Percentiles rank a stretch among this genome's conserved stretches.
phyloP scores from a whole-genome alignment of 805 yeast genomes.

The Lipomyces yamanashiensis region DNA sequence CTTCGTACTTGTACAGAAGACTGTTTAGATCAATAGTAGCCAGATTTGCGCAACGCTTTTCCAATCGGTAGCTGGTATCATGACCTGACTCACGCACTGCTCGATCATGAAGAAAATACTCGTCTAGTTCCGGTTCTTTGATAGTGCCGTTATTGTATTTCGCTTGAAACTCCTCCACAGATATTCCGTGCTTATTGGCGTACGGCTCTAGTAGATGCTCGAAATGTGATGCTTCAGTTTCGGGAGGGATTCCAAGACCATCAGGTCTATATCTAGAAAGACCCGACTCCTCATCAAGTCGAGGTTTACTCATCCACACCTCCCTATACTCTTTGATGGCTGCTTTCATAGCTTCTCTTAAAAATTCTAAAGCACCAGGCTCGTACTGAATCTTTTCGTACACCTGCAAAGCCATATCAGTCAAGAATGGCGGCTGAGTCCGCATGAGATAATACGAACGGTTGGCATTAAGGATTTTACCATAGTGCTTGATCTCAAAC shows the following conservation, averaged over 20 bases:
- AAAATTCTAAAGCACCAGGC: slow-evolving; percentile 57
- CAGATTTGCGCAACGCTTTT: slow-evolving; percentile 84
- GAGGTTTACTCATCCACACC: slow-evolving; percentile 79
- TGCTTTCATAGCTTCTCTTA: slow-evolving; percentile 67
- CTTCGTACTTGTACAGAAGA: slow-evolving; percentile 85
- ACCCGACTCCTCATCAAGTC: slow-evolving; percentile 74
- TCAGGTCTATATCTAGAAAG: slow-evolving; percentile 88
- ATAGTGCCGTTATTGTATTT: slow-evolving; percentile 71
- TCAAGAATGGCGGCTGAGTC: slow-evolving; percentile 95
- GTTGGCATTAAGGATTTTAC: slow-evolving; percentile 92
- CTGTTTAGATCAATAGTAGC: slow-evolving; percentile 91
- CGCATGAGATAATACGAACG: slow-evolving; percentile 87
- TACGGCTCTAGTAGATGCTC: slow-evolving; percentile 70
- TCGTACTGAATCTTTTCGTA: slow-evolving; percentile 56
- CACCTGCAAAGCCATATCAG: slow-evolving; percentile 84
- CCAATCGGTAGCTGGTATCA: slow-evolving; percentile 88
- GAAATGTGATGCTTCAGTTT: slow-evolving; percentile 90
- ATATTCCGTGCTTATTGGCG: slow-evolving; percentile 61
- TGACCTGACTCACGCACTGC: slow-evolving; percentile 97
- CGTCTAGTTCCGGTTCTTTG: slow-evolving; percentile 81
- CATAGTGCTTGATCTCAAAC: slow-evolving; percentile 87
- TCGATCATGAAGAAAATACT: slow-evolving; percentile 85
- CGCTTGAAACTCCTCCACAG: slow-evolving; percentile 66
- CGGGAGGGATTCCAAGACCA: slow-evolving; percentile 95
- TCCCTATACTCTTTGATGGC: slow-evolving; percentile 84